Evolutionary conservation across 371 early-diverging fungal genomes (phyloP).

Genomic region (Mycotypha africana): DNA sequence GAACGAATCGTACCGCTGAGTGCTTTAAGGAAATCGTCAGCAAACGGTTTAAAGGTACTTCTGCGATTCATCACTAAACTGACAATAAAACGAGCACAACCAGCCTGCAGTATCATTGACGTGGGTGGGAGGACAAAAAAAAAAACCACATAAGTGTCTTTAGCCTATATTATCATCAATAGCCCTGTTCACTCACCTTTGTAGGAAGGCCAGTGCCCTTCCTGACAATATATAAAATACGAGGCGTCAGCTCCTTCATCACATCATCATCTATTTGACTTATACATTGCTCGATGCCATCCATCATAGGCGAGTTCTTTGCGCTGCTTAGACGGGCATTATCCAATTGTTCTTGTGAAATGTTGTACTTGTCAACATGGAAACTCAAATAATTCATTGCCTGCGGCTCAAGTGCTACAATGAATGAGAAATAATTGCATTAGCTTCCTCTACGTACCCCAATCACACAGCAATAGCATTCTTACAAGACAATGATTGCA

Average conservation of each 20-base stretch:
- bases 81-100: slow-evolving; percentile 81
- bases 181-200: slow-evolving; percentile 44
- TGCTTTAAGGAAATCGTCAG: slow-evolving; percentile 69
- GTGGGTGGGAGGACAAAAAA: too few relatives aligned
- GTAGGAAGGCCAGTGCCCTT: slow-evolving; percentile 90
- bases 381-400: slow-evolving; percentile 83
- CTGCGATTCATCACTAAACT: slow-evolving; percentile 66
- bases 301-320: slow-evolving; percentile 79
- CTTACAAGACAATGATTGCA: slow-evolving; percentile 79
- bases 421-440: neutral
- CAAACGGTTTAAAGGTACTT: slow-evolving; percentile 50
- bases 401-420: slow-evolving; percentile 47
- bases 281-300: slow-evolving; percentile 74
- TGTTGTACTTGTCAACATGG: slow-evolving; percentile 81
- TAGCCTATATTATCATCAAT: too few relatives aligned
- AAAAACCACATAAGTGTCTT: too few relatives aligned
- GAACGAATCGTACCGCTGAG: slow-evolving; percentile 74
- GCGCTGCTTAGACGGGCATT: slow-evolving; percentile 66
- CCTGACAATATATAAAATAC: slow-evolving; percentile 63
- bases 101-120: slow-evolving; percentile 70
- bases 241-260: slow-evolving; percentile 62
- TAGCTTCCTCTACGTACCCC: too few relatives aligned
- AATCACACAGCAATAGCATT: too few relatives aligned
- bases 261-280: slow-evolving; percentile 69
- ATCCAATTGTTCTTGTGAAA: slow-evolving; percentile 86